Base-by-base conservation (phyloP, 2,329 filamentous ascomycete genomes). In the Fusarium robinianum region DNA sequence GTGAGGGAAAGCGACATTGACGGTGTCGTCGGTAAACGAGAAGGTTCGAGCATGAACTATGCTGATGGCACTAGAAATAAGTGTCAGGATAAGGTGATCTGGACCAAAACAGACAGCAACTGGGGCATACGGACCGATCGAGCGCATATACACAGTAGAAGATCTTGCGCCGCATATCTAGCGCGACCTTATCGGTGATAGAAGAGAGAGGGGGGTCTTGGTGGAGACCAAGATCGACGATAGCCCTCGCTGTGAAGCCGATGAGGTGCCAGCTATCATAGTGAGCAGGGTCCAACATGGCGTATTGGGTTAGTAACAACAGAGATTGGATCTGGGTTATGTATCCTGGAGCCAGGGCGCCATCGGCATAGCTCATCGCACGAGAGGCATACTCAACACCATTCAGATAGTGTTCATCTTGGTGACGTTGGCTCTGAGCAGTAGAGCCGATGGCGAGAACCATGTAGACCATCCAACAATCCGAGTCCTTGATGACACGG, bases 191-290 rank as follows among this genome's bases (percentile, higher is more conserved):
- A 44, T 89, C 83, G 8, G 84, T 78, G 18, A 82, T 72, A 11
- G 86, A 78, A 50, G 86, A 84, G 43, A 80, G 77, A 1, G 88
- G 85, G 3, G 90, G 90, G 57, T 97, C 92, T 69, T 96, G 92
- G 67, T 97, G 94, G 45, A 95, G 84, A 6, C 94, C 94, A 19
- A 96, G 72, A 69, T 99, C 94, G 15, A 96, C 80, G 62, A 92
- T 84, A 5, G 90, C 88, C 45, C 92, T 83, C 26, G 88, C 88
- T 6, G 92, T 91, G 64, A 94, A 91, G 6, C 92, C 94, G 42
- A 96, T 88, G 50, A 96, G 71, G 53, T 94, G 91, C 91, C 94
- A 97, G 59, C 87, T 90, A 62, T 96, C 90, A 62, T 96, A 96
- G 63, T 95, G 90, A 27, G 85, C 81, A 3, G 92, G 91, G 59